Conservation (phyloP, 2,329 filamentous ascomycete species). For the Diaporthe amygdali region DNA sequence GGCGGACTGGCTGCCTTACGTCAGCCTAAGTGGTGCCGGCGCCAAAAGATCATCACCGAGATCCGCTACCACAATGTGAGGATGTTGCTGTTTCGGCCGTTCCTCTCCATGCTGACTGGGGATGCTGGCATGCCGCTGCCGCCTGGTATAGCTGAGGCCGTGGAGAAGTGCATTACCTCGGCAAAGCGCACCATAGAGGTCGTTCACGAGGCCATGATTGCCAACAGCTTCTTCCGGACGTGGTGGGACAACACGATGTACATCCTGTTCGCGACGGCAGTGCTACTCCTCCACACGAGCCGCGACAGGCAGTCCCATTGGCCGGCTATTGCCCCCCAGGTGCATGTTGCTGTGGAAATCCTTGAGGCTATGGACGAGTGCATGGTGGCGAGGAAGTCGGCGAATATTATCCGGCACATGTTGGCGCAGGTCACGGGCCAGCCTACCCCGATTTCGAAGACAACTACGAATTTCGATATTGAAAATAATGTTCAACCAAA, state of each 20-base stretch:
- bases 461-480: background rate
- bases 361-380: conserved; percentile 2
- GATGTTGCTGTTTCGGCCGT: background rate
- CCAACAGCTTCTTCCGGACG: background rate
- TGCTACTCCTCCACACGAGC: background rate
- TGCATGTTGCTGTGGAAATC: background rate
- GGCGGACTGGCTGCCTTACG: background rate
- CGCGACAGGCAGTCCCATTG: background rate
- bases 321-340: background rate
- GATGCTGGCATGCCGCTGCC: background rate
- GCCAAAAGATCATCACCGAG: background rate
- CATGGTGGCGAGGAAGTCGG: background rate
- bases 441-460: background rate
- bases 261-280: background rate
- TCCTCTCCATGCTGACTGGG: background rate
- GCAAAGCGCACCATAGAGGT: background rate
- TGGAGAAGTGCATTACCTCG: background rate
- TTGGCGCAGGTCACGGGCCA: background rate
- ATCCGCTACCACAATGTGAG: background rate
- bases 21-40: background rate
- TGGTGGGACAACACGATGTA: background rate
- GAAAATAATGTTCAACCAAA: background rate
- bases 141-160: background rate
- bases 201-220: background rate
- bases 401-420: background rate